Evolutionary conservation across 2,329 filamentous ascomycete species (phyloP).

Genomic region (Fusarium sp.): DNA sequence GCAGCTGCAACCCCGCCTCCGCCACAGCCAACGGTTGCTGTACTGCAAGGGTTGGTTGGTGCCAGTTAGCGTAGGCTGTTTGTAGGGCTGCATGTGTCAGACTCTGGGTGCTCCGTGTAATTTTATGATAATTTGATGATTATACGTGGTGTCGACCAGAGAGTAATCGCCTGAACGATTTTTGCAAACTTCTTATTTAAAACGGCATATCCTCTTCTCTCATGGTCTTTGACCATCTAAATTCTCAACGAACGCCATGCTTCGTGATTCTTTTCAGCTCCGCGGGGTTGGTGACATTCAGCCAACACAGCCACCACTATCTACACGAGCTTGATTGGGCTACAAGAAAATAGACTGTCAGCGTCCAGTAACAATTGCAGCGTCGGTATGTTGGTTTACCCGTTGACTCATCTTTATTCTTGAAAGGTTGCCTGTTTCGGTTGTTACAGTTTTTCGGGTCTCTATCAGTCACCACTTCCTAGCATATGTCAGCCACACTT

Average conservation of each 20-base stretch:
- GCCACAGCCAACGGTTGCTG: conserved; percentile 22
- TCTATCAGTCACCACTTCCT: too few relatives aligned
- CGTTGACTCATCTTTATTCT: too few relatives aligned
- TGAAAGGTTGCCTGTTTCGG: background rate
- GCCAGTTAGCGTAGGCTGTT: conserved; percentile 20
- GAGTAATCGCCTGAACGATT: too few relatives aligned
- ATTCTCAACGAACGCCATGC: too few relatives aligned
- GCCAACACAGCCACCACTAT: conserved; percentile 3
- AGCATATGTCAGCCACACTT: background rate
- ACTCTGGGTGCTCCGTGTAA: background rate
- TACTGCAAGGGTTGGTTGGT: background rate
- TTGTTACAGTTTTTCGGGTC: background rate
- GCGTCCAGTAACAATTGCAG: background rate
- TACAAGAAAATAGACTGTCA: background rate
- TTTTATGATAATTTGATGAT: too few relatives aligned
- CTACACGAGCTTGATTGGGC: background rate
- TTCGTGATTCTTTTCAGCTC: background rate
- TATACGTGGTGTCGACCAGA: too few relatives aligned
- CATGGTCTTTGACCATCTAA: too few relatives aligned
- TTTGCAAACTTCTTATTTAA: too few relatives aligned
- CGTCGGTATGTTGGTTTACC: too few relatives aligned
- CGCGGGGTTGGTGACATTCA: background rate
- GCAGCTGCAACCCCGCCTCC: conserved; percentile 23
- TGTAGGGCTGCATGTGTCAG: conserved; percentile 18
- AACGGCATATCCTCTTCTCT: too few relatives aligned